Evolutionary conservation across 1,284 basidiomycete genomes (phyloP).

Genomic region (Schizophyllum amplum): DNA sequence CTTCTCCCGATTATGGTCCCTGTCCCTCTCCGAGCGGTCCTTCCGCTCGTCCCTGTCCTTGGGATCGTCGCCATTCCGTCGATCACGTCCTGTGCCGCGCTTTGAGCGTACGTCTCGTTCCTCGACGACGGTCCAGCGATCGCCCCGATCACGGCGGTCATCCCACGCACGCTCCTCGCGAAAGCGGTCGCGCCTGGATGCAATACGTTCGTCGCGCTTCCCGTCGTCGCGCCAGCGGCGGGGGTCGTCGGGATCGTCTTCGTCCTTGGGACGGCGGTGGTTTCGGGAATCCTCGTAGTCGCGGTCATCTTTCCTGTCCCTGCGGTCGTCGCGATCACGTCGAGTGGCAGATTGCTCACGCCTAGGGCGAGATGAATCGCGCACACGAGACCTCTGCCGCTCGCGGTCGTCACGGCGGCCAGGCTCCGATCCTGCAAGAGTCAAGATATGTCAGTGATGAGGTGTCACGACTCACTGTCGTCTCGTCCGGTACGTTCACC

Average conservation of each 20-base stretch:
- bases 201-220: slow-evolving; percentile 64
- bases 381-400: slow-evolving; percentile 48
- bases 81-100: slow-evolving; percentile 49
- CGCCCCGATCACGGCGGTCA: slow-evolving; percentile 31
- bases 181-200: slow-evolving; percentile 46
- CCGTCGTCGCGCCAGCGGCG: slow-evolving; percentile 73
- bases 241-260: slow-evolving; percentile 49
- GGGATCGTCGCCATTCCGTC: slow-evolving; percentile 45
- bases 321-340: slow-evolving; percentile 33
- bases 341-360: slow-evolving; percentile 47
- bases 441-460: slow-evolving; percentile 2
- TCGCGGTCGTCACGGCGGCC: slow-evolving; percentile 49
- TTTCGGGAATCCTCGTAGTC: slow-evolving; percentile 31
- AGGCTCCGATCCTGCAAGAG: slow-evolving; percentile 34
- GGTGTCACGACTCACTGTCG: slow-evolving; percentile 40
- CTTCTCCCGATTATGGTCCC: slow-evolving; percentile 39
- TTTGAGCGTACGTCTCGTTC: slow-evolving; percentile 58
- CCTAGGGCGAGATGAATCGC: slow-evolving; percentile 51
- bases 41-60: slow-evolving; percentile 45
- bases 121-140: slow-evolving; percentile 53
- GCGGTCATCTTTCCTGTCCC: slow-evolving; percentile 22
- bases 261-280: slow-evolving; percentile 22
- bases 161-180: slow-evolving; percentile 34
- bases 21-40: slow-evolving; percentile 14
- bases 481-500: slow-evolving; percentile 47